phyloP scores from a whole-genome alignment of 164 flowering plant genomes.

The Vitis rupestris region DNA sequence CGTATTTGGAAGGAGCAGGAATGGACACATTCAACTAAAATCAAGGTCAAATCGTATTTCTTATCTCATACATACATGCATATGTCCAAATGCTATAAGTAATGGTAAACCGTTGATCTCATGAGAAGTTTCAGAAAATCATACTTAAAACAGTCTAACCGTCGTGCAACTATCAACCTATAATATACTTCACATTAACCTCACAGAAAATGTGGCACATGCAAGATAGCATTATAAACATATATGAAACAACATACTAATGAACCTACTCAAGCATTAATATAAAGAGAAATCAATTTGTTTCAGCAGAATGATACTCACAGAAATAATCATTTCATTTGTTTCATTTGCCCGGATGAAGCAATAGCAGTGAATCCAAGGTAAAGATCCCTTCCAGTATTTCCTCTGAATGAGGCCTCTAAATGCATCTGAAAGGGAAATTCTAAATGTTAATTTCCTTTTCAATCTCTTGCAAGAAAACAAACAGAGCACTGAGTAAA shows the following conservation, averaged over 20 bases:
- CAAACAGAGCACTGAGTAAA: neutral
- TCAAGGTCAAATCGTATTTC: no score
- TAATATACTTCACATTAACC: no score
- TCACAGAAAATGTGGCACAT: neutral
- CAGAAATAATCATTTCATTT: constrained; percentile 60
- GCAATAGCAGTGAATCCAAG: constrained; percentile 96
- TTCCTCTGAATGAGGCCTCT: constrained; percentile 55
- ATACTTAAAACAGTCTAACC: no score
- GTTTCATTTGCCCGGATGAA: constrained; percentile 84
- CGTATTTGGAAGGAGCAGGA: no score
- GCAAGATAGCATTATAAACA: neutral
- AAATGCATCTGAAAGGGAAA: constrained; percentile 65
- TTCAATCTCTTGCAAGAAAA: neutral
- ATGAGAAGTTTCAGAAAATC: no score
- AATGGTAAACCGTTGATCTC: no score
- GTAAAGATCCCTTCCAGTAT: constrained; percentile 81
- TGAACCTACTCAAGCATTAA: no score
- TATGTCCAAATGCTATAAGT: no score
- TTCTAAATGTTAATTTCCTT: neutral
- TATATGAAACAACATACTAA: neutral
- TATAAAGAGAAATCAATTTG: neutral
- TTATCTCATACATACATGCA: no score
- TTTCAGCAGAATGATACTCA: constrained; percentile 31
- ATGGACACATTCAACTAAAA: no score
- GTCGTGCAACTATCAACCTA: no score